phyloP scores from a whole-genome alignment of 139 green algal genomes.

The Edaphochlamys debaryana region DNA sequence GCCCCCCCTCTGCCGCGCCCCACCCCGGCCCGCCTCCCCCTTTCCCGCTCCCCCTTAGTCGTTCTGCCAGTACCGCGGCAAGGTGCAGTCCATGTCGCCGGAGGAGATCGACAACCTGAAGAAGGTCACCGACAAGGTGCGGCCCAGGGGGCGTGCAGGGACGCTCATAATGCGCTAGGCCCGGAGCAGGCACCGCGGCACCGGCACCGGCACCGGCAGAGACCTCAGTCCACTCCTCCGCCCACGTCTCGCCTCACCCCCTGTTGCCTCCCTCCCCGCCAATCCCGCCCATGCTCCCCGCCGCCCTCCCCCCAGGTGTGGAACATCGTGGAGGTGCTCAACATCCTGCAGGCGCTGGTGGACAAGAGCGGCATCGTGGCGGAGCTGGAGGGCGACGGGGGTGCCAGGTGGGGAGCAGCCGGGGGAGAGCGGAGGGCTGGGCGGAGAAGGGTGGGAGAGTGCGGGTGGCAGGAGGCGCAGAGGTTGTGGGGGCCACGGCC shows the following conservation, averaged over 20 bases:
- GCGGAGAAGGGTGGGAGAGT: background rate
- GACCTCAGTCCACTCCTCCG: too few relatives aligned
- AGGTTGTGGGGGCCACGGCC: too few relatives aligned
- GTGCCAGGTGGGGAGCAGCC: constrained; percentile 40
- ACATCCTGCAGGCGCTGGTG: constrained; percentile 89
- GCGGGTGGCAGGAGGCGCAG: background rate
- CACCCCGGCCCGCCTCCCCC: too few relatives aligned
- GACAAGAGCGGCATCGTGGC: constrained; percentile 84
- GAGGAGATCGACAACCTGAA: constrained; percentile 86
- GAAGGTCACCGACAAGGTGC: constrained; percentile 67
- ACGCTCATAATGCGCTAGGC: background rate
- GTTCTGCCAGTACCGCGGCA: constrained; percentile 88
- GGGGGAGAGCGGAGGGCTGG: background rate
- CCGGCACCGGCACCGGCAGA: too few relatives aligned
- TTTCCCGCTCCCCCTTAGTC: too few relatives aligned
- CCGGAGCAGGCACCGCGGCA: too few relatives aligned
- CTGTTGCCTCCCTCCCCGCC: too few relatives aligned
- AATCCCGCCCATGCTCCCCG: too few relatives aligned
- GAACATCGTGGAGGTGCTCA: constrained; percentile 84
- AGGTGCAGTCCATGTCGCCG: constrained; percentile 73
- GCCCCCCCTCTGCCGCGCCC: too few relatives aligned
- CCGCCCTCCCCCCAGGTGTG: constrained; percentile 75
- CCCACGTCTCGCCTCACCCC: too few relatives aligned
- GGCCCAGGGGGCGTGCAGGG: background rate
- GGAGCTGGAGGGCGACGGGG: constrained; percentile 75